A percentile compares a stretch with the other conserved stretches of the same genome.
Evolutionary conservation across 805 yeast genomes (phyloP).

Genomic region (Komagataella mondaviorum): DNA sequence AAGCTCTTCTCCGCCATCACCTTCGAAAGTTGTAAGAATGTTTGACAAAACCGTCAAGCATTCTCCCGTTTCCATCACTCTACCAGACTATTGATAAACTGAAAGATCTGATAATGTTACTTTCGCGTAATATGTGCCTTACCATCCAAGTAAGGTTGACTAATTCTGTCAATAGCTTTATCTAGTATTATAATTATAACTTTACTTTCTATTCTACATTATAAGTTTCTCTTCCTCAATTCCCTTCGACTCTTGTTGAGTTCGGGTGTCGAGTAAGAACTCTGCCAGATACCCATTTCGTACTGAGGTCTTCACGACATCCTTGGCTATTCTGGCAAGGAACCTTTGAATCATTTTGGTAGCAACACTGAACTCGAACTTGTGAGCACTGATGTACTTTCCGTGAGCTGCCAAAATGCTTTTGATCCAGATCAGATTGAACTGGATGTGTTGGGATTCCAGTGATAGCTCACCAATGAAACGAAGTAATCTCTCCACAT

Average conservation of each 20-base stretch:
- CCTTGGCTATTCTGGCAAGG: constrained; percentile 61
- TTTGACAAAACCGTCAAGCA: not conserved
- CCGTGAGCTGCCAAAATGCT: constrained; percentile 65
- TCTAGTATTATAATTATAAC: not conserved
- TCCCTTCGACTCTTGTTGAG: not conserved
- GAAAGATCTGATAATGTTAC: not conserved
- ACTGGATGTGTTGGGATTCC: constrained; percentile 77
- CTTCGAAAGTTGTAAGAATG: not conserved
- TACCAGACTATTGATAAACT: not conserved
- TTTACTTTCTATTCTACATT: not conserved
- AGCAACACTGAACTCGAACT: constrained; percentile 47
- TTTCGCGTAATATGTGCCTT: not conserved
- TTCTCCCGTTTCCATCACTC: not conserved
- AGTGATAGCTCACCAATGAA: constrained; percentile 58
- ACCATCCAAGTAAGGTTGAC: not conserved
- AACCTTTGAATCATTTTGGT: constrained; percentile 66
- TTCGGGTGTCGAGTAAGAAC: constrained; percentile 26
- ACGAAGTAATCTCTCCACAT: constrained; percentile 49
- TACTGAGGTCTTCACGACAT: constrained; percentile 40
- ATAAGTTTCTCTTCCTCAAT: not conserved
- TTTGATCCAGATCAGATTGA: constrained; percentile 71
- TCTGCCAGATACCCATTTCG: constrained; percentile 40
- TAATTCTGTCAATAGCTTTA: not conserved
- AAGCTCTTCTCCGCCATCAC: too few relatives aligned
- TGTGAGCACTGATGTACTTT: constrained; percentile 46